Conservation (phyloP, 2,329 filamentous ascomycete genomes). For the Scortechinia acanthostroma region DNA sequence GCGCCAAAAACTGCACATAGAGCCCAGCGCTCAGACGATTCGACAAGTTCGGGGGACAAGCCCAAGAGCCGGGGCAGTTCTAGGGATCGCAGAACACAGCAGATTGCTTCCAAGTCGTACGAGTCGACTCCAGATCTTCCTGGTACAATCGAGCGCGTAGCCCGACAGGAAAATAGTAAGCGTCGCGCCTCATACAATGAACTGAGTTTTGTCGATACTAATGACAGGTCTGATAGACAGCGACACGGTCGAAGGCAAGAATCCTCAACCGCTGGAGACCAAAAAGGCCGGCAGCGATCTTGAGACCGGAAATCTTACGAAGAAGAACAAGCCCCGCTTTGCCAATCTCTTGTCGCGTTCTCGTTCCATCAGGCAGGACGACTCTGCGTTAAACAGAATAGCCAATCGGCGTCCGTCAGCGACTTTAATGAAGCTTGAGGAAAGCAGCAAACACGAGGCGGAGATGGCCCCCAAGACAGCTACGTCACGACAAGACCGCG, state of each 20-base stretch:
- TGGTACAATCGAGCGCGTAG: conserved; percentile 13
- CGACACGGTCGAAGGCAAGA: conserved; percentile 5
- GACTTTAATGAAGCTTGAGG: conserved; percentile 24
- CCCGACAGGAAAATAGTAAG: not conserved
- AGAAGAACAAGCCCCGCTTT: conserved; percentile 32
- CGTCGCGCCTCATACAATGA: too few relatives aligned
- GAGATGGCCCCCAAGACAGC: not conserved
- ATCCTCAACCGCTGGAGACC: conserved; percentile 4
- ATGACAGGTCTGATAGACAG: too few relatives aligned
- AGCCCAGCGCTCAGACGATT: conserved; percentile 27
- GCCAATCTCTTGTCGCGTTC: conserved; percentile 31
- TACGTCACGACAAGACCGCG: not conserved
- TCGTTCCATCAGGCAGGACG: conserved; percentile 31
- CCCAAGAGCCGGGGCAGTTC: conserved; percentile 31
- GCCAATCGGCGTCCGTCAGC: conserved; percentile 25
- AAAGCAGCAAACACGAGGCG: conserved; percentile 13
- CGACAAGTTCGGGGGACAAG: conserved; percentile 19
- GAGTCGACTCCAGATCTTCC: conserved; percentile 30
- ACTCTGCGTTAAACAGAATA: conserved; percentile 18
- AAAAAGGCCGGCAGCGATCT: conserved; percentile 4
- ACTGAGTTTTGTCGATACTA: too few relatives aligned
- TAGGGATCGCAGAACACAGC: conserved; percentile 26
- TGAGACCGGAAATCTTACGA: conserved; percentile 11
- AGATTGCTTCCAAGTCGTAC: conserved; percentile 18
- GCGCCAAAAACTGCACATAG: conserved; percentile 32